Conservation (phyloP, 306 rosid species). For the Mucuna pruriens region DNA sequence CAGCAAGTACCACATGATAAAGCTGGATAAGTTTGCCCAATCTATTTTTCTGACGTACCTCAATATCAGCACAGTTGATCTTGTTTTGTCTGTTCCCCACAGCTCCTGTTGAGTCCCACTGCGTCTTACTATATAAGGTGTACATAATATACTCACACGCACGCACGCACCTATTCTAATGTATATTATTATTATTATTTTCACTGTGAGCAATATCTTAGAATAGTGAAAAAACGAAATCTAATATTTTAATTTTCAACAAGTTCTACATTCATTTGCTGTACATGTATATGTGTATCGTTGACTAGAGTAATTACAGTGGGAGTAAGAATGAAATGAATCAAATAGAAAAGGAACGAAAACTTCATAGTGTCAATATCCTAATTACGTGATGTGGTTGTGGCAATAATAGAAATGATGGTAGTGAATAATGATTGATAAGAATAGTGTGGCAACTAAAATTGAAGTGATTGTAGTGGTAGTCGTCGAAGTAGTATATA, state of each 20-base stretch:
- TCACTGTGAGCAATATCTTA: not conserved
- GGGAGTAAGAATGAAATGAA: not conserved
- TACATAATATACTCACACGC: not conserved
- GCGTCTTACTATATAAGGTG: not conserved
- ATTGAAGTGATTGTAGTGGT: not conserved
- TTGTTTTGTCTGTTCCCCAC: constrained; percentile 8
- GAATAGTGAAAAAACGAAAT: not conserved
- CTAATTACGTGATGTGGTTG: not conserved
- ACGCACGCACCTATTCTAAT: not conserved
- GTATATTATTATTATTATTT: not conserved
- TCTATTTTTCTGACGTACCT: no score
- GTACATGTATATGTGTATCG: not conserved
- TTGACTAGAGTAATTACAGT: not conserved
- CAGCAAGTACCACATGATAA: not conserved
- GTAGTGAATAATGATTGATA: not conserved
- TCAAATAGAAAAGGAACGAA: not conserved
- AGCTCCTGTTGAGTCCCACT: not conserved
- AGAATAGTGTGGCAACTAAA: not conserved
- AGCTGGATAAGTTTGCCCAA: constrained; percentile 22
- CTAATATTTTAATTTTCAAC: not conserved
- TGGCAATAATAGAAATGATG: constrained; percentile 12
- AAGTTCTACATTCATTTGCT: not conserved
- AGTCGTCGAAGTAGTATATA: not conserved
- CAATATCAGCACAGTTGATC: constrained; percentile 11
- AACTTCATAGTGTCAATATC: not conserved